Conservation (phyloP, 2,329 filamentous ascomycete species). For the Drechslerella coelobrocha region DNA sequence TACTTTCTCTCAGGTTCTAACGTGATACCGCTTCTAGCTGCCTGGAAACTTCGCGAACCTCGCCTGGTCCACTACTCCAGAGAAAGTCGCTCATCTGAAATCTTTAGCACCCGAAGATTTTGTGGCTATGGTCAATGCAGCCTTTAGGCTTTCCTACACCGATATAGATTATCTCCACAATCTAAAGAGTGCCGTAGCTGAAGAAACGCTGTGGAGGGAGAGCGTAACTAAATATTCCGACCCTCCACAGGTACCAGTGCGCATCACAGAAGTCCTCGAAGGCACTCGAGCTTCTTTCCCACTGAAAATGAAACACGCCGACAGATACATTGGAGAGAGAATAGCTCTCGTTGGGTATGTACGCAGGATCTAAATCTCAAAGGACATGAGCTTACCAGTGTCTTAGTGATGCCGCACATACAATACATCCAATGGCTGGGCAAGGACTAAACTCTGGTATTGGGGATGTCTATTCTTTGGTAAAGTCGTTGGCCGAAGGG, state of each 20-base stretch:
- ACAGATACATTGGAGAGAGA: slow-evolving; percentile 89
- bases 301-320: slow-evolving; percentile 87
- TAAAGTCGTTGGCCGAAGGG: slow-evolving; percentile 75
- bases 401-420: slow-evolving; percentile 83
- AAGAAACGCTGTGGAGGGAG: slow-evolving; percentile 84
- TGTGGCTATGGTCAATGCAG: slow-evolving; percentile 86
- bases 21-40: slow-evolving; percentile 59
- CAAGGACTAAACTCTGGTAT: slow-evolving; percentile 95
- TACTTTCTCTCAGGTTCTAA: neutral
- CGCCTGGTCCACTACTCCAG: slow-evolving; percentile 91
- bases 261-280: slow-evolving; percentile 74
- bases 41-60: slow-evolving; percentile 82
- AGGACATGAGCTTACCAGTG: neutral
- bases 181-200: slow-evolving; percentile 65
- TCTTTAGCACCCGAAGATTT: slow-evolving; percentile 75
- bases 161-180: slow-evolving; percentile 86
- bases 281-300: slow-evolving; percentile 88
- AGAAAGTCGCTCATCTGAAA: slow-evolving; percentile 80
- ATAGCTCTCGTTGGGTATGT: slow-evolving; percentile 82
- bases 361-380: neutral
- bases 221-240: slow-evolving; percentile 63
- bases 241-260: slow-evolving; percentile 68
- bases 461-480: slow-evolving; percentile 82
- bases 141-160: slow-evolving; percentile 78
- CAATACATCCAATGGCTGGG: slow-evolving; percentile 89